These are phyloP conservation scores for Saitozyma sp. DNA, from an alignment of 768 basidiomycete species.

Conservation along the genomic window DNA sequence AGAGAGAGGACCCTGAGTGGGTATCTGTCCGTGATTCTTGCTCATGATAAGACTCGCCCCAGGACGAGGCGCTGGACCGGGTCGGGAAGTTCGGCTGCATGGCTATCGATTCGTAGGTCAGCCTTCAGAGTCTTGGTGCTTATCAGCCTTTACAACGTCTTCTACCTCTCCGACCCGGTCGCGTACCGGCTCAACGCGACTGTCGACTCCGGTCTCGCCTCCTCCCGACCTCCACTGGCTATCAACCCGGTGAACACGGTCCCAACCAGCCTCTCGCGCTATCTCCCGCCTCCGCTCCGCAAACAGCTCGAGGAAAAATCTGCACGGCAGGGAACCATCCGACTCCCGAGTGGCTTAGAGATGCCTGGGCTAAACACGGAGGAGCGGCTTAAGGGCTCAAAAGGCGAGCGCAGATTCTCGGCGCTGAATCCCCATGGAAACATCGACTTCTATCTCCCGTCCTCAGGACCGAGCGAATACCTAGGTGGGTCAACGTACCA, in stretches of 20 bases:
- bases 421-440: constrained; percentile 58
- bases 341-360: constrained; percentile 52
- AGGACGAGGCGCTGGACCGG: constrained; percentile 57
- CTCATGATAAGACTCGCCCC: constrained; percentile 48
- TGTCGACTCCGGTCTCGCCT: constrained; percentile 52
- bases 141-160: constrained; percentile 55
- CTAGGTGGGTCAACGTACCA: too few relatives aligned
- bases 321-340: constrained; percentile 43
- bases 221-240: constrained; percentile 37
- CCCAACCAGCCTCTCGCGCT: constrained; percentile 43
- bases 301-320: constrained; percentile 25
- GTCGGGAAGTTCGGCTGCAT: constrained; percentile 56
- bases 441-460: constrained; percentile 55
- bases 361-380: constrained; percentile 50
- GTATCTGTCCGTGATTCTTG: constrained; percentile 1
- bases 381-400: constrained; percentile 46
- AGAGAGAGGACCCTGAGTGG: constrained; percentile 53
- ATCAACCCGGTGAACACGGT: constrained; percentile 50
- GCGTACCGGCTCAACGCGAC: constrained; percentile 56
- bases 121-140: constrained; percentile 26
- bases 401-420: constrained; percentile 53
- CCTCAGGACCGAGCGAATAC: constrained; percentile 42
- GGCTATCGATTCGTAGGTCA: constrained; percentile 52
- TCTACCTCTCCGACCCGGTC: constrained; percentile 56
- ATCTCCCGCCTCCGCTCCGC: constrained; percentile 38